A percentile compares a stretch with the other conserved stretches of the same genome.
Conservation (phyloP, 2,329 filamentous ascomycete species). For the Metarhizium brunneum region DNA sequence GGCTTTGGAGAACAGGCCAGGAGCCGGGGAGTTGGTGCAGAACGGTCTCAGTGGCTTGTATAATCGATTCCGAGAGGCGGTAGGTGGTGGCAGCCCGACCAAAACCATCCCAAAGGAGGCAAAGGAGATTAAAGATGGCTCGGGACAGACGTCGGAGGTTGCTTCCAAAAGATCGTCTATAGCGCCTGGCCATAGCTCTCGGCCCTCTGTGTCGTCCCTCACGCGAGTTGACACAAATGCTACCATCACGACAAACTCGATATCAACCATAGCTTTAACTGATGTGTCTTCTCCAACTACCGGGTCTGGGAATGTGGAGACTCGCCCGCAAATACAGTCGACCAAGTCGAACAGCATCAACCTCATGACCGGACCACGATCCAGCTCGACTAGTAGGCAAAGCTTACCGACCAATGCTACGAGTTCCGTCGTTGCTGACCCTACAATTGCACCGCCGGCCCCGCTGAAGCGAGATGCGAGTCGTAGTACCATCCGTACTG, state of each 20-base stretch:
- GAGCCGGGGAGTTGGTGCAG: constrained; percentile 66
- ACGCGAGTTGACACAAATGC: constrained; percentile 30
- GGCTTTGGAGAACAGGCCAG: constrained; percentile 56
- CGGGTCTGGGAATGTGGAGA: constrained; percentile 25
- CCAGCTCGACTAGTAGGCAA: constrained; percentile 28
- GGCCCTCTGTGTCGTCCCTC: constrained; percentile 29
- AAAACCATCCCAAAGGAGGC: constrained; percentile 25
- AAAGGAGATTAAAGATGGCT: constrained; percentile 26
- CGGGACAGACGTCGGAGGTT: constrained; percentile 11
- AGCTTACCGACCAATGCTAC: constrained; percentile 33
- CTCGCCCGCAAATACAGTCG: constrained; percentile 30
- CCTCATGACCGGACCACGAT: constrained; percentile 35
- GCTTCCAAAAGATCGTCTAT: constrained; percentile 35
- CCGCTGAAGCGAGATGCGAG: constrained; percentile 39
- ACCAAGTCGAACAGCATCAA: constrained; percentile 41
- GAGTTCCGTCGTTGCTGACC: constrained; percentile 30
- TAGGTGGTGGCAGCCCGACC: constrained; percentile 53
- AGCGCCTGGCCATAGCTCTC: constrained; percentile 30
- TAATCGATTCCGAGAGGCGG: constrained; percentile 71
- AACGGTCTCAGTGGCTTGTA: constrained; percentile 86
- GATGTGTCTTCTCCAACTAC: constrained; percentile 28
- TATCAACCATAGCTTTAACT: constrained; percentile 21
- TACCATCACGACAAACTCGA: constrained; percentile 19
- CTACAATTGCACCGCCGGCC: constrained; percentile 38
- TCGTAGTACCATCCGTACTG: constrained; percentile 31